phyloP scores from a whole-genome alignment of 2,329 filamentous ascomycete genomes.

The Pseudocercospora fuligena region DNA sequence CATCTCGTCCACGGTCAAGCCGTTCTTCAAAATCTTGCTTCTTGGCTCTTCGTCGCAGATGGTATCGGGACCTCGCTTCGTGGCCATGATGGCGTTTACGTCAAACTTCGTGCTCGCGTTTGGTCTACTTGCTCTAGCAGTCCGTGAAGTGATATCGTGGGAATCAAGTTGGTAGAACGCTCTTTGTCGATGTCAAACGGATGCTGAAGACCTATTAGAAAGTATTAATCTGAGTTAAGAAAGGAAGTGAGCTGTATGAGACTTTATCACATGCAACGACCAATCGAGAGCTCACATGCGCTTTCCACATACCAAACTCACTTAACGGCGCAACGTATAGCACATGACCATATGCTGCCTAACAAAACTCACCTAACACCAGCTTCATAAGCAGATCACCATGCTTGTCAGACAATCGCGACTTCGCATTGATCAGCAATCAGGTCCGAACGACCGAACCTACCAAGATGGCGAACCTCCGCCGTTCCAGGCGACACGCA shows the following conservation, averaged over 20 bases:
- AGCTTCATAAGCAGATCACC: not conserved
- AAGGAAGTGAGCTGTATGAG: too few species aligned
- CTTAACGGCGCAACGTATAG: not conserved
- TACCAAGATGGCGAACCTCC: slow-evolving; percentile 10
- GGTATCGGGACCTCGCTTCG: not conserved
- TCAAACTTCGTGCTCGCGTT: too few species aligned
- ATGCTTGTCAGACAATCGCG: not conserved
- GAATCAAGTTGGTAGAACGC: too few species aligned
- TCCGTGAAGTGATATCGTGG: too few species aligned
- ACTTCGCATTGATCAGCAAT: not conserved
- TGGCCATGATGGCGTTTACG: not conserved
- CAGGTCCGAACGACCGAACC: not conserved
- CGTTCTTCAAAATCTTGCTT: not conserved
- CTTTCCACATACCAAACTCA: not conserved
- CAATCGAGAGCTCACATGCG: not conserved
- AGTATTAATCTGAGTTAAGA: too few species aligned
- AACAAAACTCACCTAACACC: not conserved
- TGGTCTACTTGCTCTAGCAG: too few species aligned
- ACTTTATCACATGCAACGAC: not conserved
- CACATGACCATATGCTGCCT: not conserved
- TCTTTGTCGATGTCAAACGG: too few species aligned
- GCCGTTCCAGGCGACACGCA: slow-evolving; percentile 24
- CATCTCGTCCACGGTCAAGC: not conserved
- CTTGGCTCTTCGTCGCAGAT: too few species aligned
- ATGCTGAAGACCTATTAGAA: too few species aligned